Base-by-base conservation (phyloP, 768 basidiomycete genomes). In the Tylopilus subfusipes region DNA sequence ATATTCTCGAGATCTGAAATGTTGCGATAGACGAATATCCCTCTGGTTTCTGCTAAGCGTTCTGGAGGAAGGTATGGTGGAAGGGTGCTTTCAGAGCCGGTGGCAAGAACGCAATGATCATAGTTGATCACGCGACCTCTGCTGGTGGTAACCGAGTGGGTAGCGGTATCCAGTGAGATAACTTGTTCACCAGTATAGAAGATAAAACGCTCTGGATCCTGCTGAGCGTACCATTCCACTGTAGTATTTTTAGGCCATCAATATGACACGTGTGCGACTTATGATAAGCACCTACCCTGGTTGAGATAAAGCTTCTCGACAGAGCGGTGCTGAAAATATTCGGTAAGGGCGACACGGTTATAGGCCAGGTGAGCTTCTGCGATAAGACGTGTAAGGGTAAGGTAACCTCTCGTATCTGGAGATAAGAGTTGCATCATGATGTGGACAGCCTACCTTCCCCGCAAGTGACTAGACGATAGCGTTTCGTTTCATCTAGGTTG, bases 21-120 rank as follows among this genome's bases (percentile, higher is more conserved):
- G 56, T 82, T 87, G 30, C 88, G 80, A 63, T 90, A 90, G 0
- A 86, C 85, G 55, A 88, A 88, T 3, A 85, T 70, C 5, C 88
- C 88, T 34, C 73, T 75, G 8, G 75, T 78, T 29, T 61, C 66
- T 18, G 65, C 68, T 4, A 74, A 71, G 16, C 72, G 60, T 29
- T 74, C 71, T 1, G 70, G 59, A 5, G 81, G 71, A 31, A 81
- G 69, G 60, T 84, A 86, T 0, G 80, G 73, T 4, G 88, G 87
- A 16, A 88, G 73, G 2, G 76, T 76, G 1, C 86, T 85, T 22
- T 75, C 75, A 1, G 86, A 88, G 2, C 88, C 88, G 0, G 88
- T 88, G 1, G 86, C 83, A 31, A 90, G 69, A 22, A 89, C 72
- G 44, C 85, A 85, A 48, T 78, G 77, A 63, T 86, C 82, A 62